Evolutionary conservation across 495 filamentous ascomycete genomes (phyloP), one percentile per base, ranked within the genome.

Genomic region (Jackrogersella minutella): DNA sequence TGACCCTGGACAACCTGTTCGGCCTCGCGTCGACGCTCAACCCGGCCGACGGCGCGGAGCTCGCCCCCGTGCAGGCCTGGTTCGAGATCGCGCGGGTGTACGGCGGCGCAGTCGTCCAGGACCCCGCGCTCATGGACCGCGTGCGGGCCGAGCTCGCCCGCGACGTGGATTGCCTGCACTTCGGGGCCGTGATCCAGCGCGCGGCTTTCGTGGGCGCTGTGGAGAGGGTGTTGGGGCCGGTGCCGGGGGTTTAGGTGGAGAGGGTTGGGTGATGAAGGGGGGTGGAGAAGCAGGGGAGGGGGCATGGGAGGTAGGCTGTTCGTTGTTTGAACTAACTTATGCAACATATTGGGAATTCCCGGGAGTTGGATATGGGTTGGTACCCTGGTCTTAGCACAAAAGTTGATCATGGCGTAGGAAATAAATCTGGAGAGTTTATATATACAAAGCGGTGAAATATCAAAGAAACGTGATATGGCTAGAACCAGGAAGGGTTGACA

Each of bases 11-110:
- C 13, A 62, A 66, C 24, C 75, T 83, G 10, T 68, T 76, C 57
- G 74, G 70, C 5, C 77, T 85, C n/a, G 75, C 76, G 4, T 58
- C 68, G 16, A 68, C 69, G 17, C 71, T 81, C 11, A 78, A 73
- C 49, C 70, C 73, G 46, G 57, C 34, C 44, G 13, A 57, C 0
- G 75, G 72, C 37, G 41, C 64, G 13, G 81, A 83, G 62, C 71
- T 84, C 28, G 78, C 81, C 61, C 82, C 82, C 16, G 80, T 84
- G 47, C 82, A 84, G 66, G 80, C 76, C 0, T 84, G 81, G 81
- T 84, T 83, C 71, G 74, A 79, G 71, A 72, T 84, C 5, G 76
- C 66, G 44, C 62, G 40, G 10, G 28, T 60, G 34, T 79, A 73
- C 60, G 74, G 71, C 17, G 59, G 68, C 57, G 58, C 62, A 43